Percentiles rank a stretch among this genome's conserved stretches.
These are phyloP conservation scores for Tolypocladium endophyticum DNA, from an alignment of 2,329 filamentous ascomycete species.

Conservation along the genomic window DNA sequence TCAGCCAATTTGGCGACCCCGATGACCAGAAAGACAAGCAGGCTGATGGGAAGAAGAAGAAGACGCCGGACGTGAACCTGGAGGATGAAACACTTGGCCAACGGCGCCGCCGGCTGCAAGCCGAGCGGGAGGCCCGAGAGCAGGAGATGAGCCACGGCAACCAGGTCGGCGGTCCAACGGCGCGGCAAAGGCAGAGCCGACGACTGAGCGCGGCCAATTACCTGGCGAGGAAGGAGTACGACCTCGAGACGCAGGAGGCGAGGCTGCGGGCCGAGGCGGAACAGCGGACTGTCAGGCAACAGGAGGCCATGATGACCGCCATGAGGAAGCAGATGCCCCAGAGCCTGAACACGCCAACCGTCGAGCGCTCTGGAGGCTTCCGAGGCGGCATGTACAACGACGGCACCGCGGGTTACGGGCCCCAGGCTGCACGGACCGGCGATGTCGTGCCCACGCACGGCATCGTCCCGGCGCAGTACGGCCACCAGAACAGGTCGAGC, in stretches of 20 bases:
- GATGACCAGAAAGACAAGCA: conserved; percentile 27
- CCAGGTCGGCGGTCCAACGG: conserved; percentile 7
- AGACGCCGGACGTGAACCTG: conserved; percentile 18
- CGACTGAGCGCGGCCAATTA: conserved; percentile 51
- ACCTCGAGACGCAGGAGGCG: conserved; percentile 31
- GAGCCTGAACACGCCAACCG: conserved; percentile 19
- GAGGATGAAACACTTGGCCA: conserved; percentile 74
- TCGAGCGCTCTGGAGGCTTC: conserved; percentile 32
- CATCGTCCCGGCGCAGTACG: conserved; percentile 10
- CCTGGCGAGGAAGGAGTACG: conserved; percentile 28
- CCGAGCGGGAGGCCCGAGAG: conserved; percentile 54
- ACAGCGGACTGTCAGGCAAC: conserved; percentile 26
- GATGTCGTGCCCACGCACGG: conserved; percentile 15
- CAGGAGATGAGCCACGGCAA: conserved; percentile 36
- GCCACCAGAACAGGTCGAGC: conserved; percentile 17
- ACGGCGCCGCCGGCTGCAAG: conserved; percentile 62
- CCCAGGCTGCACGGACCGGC: conserved; percentile 14
- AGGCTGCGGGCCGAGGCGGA: conserved; percentile 26
- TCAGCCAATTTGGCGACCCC: conserved; percentile 50
- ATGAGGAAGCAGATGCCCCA: conserved; percentile 40
- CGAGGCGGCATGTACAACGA: conserved; percentile 45
- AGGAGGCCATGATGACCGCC: conserved; percentile 36
- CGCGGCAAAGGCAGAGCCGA: conserved; percentile 11
- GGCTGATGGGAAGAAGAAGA: conserved; percentile 26
- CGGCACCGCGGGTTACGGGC: conserved; percentile 29